Conservation (phyloP, 2,329 filamentous ascomycete genomes). For the Aspergillus awamori region DNA sequence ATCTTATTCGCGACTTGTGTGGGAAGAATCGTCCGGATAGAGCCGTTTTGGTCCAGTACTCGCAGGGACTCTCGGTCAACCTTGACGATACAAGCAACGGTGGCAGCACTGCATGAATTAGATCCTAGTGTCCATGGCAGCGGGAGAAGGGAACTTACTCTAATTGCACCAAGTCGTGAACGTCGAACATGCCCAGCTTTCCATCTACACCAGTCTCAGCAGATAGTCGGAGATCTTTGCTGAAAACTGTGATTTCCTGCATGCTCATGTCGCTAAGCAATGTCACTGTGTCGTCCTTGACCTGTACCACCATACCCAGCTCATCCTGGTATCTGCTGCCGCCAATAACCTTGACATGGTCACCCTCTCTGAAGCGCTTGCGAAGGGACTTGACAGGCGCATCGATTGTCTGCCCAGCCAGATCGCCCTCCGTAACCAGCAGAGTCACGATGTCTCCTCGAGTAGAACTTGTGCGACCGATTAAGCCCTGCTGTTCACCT, state of each 20-base stretch:
- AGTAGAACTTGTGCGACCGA: slow-evolving; percentile 82
- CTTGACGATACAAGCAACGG: slow-evolving; percentile 90
- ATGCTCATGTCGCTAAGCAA: slow-evolving; percentile 90
- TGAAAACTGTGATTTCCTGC: slow-evolving; percentile 94
- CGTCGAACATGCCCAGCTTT: slow-evolving; percentile 79
- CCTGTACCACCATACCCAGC: slow-evolving; percentile 94
- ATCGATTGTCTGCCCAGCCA: slow-evolving; percentile 83
- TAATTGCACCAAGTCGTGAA: slow-evolving; percentile 92
- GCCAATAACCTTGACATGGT: slow-evolving; percentile 98
- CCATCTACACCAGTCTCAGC: slow-evolving; percentile 88
- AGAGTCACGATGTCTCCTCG: slow-evolving; percentile 91
- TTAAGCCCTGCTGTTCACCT: slow-evolving; percentile 89
- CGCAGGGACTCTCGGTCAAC: slow-evolving; percentile 91
- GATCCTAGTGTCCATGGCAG: slow-evolving; percentile 21
- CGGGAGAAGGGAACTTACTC: slow-evolving; percentile 58
- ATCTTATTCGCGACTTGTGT: slow-evolving; percentile 92
- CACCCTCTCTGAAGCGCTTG: slow-evolving; percentile 89
- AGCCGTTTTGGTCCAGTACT: slow-evolving; percentile 87
- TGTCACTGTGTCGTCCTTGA: slow-evolving; percentile 88
- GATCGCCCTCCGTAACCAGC: slow-evolving; percentile 77
- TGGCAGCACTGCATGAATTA: slow-evolving; percentile 63
- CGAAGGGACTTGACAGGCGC: slow-evolving; percentile 89
- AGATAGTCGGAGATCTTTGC: slow-evolving; percentile 91
- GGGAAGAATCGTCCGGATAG: slow-evolving; percentile 78
- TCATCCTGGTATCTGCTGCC: slow-evolving; percentile 93